These are phyloP conservation scores for Dalbergia oliveri DNA, from an alignment of 306 rosid genomes.

Conservation along the genomic window DNA sequence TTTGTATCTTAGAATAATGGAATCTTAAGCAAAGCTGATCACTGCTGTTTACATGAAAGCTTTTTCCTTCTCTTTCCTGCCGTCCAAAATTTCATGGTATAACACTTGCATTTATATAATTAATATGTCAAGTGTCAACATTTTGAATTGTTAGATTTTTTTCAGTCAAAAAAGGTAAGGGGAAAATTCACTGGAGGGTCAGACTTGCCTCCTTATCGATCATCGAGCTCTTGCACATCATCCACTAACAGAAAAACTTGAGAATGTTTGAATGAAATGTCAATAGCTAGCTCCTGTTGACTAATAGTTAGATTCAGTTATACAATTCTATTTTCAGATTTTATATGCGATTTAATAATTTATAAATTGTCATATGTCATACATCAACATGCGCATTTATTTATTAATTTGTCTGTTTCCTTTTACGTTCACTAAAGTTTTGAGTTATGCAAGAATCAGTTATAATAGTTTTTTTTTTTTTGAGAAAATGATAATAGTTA, in stretches of 20 bases:
- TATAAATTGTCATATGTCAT: slow-evolving; percentile 10
- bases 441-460: not conserved
- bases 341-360: not conserved
- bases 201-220: too few relatives aligned
- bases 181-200: too few relatives aligned
- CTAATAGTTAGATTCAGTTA: too few relatives aligned
- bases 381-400: not conserved
- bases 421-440: not conserved
- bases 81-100: not conserved
- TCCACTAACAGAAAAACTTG: too few relatives aligned
- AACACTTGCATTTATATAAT: not conserved
- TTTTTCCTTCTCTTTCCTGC: not conserved
- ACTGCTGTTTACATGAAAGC: not conserved
- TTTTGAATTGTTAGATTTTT: too few relatives aligned
- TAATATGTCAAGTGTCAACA: not conserved
- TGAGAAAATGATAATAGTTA: not conserved
- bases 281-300: too few relatives aligned
- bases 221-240: too few relatives aligned
- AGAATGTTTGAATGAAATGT: too few relatives aligned
- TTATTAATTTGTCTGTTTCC: not conserved
- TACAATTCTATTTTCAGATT: not conserved
- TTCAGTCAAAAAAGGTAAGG: too few relatives aligned
- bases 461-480: too few relatives aligned
- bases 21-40: not conserved
- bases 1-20: slow-evolving; percentile 14